phyloP scores from a whole-genome alignment of 495 filamentous ascomycete genomes.

The Penicillium waksmanii region DNA sequence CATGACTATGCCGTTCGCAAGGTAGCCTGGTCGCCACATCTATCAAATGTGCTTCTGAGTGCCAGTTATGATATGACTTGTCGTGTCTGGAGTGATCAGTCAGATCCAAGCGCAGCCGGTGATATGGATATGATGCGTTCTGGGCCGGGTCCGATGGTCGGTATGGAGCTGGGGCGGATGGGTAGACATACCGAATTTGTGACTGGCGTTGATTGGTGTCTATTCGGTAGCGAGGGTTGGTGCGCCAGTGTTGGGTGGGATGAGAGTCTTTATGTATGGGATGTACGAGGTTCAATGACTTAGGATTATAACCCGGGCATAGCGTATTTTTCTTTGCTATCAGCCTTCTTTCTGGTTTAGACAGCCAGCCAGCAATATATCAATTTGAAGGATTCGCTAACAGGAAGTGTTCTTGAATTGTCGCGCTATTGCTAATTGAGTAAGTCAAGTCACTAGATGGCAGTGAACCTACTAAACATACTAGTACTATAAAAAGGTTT shows the following conservation, averaged over 20 bases:
- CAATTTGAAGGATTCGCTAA: no score
- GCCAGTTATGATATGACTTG: conserved; percentile 98
- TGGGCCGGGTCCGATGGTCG: conserved; percentile 49
- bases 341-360: no score
- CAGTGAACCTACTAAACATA: no score
- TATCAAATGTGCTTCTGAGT: conserved; percentile 79
- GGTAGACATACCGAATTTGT: conserved; percentile 92
- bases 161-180: conserved; percentile 83
- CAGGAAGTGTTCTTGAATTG: no score
- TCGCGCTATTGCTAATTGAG: no score
- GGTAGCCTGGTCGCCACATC: conserved; percentile 89
- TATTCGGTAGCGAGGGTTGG: conserved; percentile 96
- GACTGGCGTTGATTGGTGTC: conserved; percentile 97
- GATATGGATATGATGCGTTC: conserved; percentile 45
- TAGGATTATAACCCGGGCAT: conserved; percentile 8
- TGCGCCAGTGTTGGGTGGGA: conserved; percentile 94
- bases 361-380: no score
- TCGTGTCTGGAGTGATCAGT: conserved; percentile 81
- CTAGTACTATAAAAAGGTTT: no score
- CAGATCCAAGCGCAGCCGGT: conserved; percentile 56
- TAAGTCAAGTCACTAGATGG: no score
- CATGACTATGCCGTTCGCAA: conserved; percentile 90
- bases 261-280: conserved; percentile 87
- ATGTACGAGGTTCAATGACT: conserved; percentile 71
- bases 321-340: neutral